Percentiles rank a stretch among this genome's conserved stretches.
Conservation (phyloP, 495 filamentous ascomycete species). For the Cryomyces antarcticus region DNA sequence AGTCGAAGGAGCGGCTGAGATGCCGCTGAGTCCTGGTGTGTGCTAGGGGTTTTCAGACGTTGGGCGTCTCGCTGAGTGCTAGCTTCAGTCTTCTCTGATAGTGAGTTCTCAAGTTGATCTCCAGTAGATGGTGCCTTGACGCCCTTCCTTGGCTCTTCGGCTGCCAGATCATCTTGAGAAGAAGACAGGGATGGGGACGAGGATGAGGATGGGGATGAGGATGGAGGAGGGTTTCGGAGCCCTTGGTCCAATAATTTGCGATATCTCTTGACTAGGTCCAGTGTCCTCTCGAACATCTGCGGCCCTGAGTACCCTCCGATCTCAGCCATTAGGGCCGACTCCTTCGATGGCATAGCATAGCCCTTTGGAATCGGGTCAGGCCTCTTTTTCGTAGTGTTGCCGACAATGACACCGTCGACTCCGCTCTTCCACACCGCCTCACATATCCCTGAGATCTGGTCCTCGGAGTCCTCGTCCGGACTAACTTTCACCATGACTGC, state of each 20-base stretch:
- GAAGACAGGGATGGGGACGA: too few relatives aligned
- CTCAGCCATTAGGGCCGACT: constrained; percentile 47
- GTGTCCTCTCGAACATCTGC: constrained; percentile 57
- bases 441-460: constrained; percentile 70
- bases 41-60: constrained; percentile 1
- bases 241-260: constrained; percentile 45
- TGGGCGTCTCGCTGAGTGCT: constrained; percentile 3
- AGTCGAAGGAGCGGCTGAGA: constrained; percentile 1
- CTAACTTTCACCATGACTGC: constrained; percentile 93
- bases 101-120: background rate
- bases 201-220: too few relatives aligned
- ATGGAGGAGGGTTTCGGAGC: constrained; percentile 6
- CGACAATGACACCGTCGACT: constrained; percentile 91
- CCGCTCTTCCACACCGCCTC: constrained; percentile 66
- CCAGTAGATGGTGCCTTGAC: background rate
- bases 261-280: constrained; percentile 59
- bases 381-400: constrained; percentile 80
- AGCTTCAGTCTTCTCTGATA: constrained; percentile 1
- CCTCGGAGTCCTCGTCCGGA: constrained; percentile 72
- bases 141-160: background rate
- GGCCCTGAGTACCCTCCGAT: constrained; percentile 82
- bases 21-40: background rate
- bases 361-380: constrained; percentile 44
- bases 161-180: too few relatives aligned
- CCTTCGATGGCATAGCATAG: constrained; percentile 39